Conservation (phyloP, 176 grass and related monocot species). For the Puya raimondii region DNA sequence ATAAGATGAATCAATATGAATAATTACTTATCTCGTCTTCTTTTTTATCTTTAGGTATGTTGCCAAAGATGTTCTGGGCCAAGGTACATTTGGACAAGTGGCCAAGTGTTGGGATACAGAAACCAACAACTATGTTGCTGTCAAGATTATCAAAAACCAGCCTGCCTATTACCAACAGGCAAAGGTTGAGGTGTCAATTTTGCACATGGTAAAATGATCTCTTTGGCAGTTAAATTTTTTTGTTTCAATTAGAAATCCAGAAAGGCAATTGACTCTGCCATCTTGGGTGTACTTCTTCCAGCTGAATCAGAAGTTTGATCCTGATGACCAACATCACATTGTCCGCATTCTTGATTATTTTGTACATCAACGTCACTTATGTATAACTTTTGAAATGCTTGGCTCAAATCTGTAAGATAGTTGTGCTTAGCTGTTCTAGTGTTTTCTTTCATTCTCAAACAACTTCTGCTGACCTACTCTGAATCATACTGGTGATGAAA, state of each 20-base stretch:
- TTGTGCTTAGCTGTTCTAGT: slow-evolving; percentile 4
- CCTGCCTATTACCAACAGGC: slow-evolving; percentile 10
- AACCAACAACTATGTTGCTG: slow-evolving; percentile 7
- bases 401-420: slow-evolving; percentile 84
- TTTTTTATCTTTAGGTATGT: slow-evolving; percentile 6
- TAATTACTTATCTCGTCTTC: neutral
- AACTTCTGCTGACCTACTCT: slow-evolving; percentile 7
- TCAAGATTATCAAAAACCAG: slow-evolving; percentile 9
- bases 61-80: slow-evolving; percentile 8
- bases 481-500: slow-evolving; percentile 15
- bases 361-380: slow-evolving; percentile 78
- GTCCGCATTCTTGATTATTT: slow-evolving; percentile 97
- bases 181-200: slow-evolving; percentile 7
- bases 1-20: too few species aligned
- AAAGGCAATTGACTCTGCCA: neutral
- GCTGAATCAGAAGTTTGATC: slow-evolving; percentile 89
- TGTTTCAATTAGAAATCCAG: neutral
- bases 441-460: slow-evolving; percentile 6
- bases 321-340: slow-evolving; percentile 91
- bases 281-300: slow-evolving; percentile 29
- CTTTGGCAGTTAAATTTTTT: neutral
- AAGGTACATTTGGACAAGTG: slow-evolving; percentile 10
- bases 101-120: slow-evolving; percentile 8
- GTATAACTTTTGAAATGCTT: slow-evolving; percentile 98
- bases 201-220: slow-evolving; percentile 11